Base-by-base conservation (phyloP, 805 yeast genomes). In the Yarrowia sp. region DNA sequence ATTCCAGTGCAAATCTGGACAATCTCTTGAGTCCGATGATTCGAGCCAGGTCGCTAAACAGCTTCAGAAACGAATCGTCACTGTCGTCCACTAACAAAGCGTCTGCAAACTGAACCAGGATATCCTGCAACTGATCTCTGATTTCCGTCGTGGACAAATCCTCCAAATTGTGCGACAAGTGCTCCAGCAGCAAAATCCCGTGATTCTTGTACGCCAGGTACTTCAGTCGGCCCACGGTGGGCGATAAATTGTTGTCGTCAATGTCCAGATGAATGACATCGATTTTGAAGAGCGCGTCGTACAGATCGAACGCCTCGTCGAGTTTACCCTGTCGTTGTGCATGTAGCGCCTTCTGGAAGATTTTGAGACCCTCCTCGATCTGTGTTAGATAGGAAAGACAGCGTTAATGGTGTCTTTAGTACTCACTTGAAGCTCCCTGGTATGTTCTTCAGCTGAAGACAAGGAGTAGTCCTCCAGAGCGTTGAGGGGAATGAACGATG, bases 401-500 rank as follows among this genome's bases (percentile, higher is more conserved):
- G 30, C 30, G 30, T 24, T 24, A 24, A 24, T 24, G 3, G 30
- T 24, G 30, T 24, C 30, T 24, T 24, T 24, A 24, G 5, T 20
- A 66, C 75, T 46, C 58, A 85, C 85, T 73, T 94, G 98, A 30
- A 94, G 80, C 75, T 95, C 99, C 58, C 97, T 81, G 0, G 98
- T 89, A 73, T 92, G 97, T 71, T 92, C 94, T 71, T 93, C 97
- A 40, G 88, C 89, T 70, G 91, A 94, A 42, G 85, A 80, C 19
- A 78, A 78, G 6, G 84, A 78, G 63, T 89, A 91, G 74, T 90
- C 96, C 68, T 89, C 94, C 47, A 84, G 84, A 55, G 88, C 78
- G 73, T 94, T 94, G 52, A 93, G 82, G 1, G 98, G 96, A 39
- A 87, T 83, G 76, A 94, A 93, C 1, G 87, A 80, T 24, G 93